Evolutionary conservation across 2,329 filamentous ascomycete species (phyloP), one percentile per base, ranked within the genome.

Genomic region (Talaromyces albobiverticillius): DNA sequence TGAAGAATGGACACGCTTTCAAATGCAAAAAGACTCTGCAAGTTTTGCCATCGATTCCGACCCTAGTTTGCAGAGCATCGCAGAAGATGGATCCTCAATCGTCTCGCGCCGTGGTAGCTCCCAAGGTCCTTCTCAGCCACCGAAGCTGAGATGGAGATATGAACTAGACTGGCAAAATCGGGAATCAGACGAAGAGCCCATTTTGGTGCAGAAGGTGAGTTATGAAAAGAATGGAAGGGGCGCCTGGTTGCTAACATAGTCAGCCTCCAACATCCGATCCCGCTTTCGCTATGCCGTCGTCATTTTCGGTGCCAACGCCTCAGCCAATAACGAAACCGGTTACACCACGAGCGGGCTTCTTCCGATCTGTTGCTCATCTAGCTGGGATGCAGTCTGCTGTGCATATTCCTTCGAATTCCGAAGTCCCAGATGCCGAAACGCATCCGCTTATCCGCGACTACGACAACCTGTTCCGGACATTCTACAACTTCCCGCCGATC

Each of bases 391-490:
- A 70, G 63, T 86, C 76, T 59, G 79, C 79, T 46, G 69, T 81
- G 52, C 74, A 79, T 62, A 67, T 80, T 56, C 78, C 72, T 56
- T 71, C 66, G 55, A 71, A 79, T 22, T 65, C 67, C 14, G 82
- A 79, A 13, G 80, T 82, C 55, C 51, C 50, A 34, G 79, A 83
- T 45, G 83, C 90, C 51, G 78, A 77, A 16, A 73, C 78, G 41
- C 80, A 89, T 64, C 89, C 95, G 60, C 81, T 91, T 20, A 80
- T 96, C 45, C 89, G 90, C 62, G 90, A 96, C 74, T 96, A 97
- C 71, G 91, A 96, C 69, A 96, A 96, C 69, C 81, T 97, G 20
- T 95, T 97, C 70, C 89, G 92, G 63, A 88, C 94, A 58, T 96
- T 96, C 77, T 97, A 97, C 79, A 96, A 96, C 71, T 89, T 95